Evolutionary conservation across 306 rosid genomes (phyloP).

Genomic region (Oxytropis ochrocephala): DNA sequence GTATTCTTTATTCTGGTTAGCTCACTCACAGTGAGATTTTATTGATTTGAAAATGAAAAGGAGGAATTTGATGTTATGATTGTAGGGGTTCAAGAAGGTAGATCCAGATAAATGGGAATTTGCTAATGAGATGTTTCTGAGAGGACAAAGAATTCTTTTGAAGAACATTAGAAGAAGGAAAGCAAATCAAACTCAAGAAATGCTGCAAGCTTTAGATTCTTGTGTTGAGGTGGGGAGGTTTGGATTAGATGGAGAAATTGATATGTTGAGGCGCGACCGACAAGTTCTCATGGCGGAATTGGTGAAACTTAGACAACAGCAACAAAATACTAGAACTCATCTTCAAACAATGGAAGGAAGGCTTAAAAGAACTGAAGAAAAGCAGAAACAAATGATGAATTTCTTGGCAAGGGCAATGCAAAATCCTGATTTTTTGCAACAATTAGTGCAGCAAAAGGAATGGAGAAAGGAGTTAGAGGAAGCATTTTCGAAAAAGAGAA

Average conservation of each 20-base stretch:
- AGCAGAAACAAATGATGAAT: constrained; percentile 58
- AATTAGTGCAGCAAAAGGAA: constrained; percentile 40
- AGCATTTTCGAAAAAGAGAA: constrained; percentile 43
- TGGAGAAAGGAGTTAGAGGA: constrained; percentile 49
- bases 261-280: constrained; percentile 55
- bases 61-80: constrained; percentile 22
- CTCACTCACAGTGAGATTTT: not conserved
- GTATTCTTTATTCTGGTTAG: not conserved
- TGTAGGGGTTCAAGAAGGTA: constrained; percentile 83
- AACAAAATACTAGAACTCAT: constrained; percentile 40
- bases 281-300: constrained; percentile 63
- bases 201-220: constrained; percentile 44
- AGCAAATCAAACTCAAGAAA: constrained; percentile 26
- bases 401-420: constrained; percentile 75
- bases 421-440: constrained; percentile 53
- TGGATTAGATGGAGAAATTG: constrained; percentile 57
- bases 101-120: constrained; percentile 88
- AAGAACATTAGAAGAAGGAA: constrained; percentile 70
- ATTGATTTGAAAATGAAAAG: constrained; percentile 15
- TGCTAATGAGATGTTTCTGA: constrained; percentile 77
- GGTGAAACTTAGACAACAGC: constrained; percentile 67
- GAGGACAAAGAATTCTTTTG: constrained; percentile 66
- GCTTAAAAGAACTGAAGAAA: constrained; percentile 50
- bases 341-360: constrained; percentile 55
- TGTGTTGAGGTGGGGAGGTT: constrained; percentile 70